Evolutionary conservation across 768 basidiomycete genomes (phyloP).

Genomic region (Rhodotorula diobovata): DNA sequence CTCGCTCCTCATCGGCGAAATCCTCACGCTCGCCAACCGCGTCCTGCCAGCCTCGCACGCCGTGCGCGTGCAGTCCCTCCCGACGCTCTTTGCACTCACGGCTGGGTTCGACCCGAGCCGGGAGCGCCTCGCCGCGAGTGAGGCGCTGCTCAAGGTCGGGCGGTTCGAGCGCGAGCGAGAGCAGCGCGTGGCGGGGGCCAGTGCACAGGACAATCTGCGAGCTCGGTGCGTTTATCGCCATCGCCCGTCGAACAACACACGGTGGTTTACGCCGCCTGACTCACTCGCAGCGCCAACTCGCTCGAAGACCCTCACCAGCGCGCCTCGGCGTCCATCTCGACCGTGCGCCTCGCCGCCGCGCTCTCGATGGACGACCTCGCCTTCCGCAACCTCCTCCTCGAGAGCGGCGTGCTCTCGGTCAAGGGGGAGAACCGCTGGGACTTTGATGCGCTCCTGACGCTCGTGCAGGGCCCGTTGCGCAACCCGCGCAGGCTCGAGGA

Average conservation of each 20-base stretch:
- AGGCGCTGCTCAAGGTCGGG: slow-evolving; percentile 80
- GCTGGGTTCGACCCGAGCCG: slow-evolving; percentile 67
- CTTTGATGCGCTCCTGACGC: slow-evolving; percentile 76
- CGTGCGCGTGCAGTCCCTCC: slow-evolving; percentile 68
- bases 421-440: slow-evolving; percentile 92
- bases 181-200: background rate
- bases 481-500: slow-evolving; percentile 92
- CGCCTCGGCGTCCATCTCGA: slow-evolving; percentile 60
- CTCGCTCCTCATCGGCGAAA: slow-evolving; percentile 81
- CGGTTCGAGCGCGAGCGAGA: slow-evolving; percentile 69
- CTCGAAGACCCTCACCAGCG: slow-evolving; percentile 73
- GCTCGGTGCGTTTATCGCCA: background rate
- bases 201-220: slow-evolving; percentile 52
- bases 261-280: too few species aligned
- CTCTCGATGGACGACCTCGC: slow-evolving; percentile 93
- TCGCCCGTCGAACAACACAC: too few species aligned
- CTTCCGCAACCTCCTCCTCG: slow-evolving; percentile 76
- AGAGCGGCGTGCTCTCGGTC: slow-evolving; percentile 69
- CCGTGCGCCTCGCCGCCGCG: slow-evolving; percentile 76
- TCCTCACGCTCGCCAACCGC: slow-evolving; percentile 79
- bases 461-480: slow-evolving; percentile 85
- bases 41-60: slow-evolving; percentile 77
- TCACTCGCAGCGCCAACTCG: slow-evolving; percentile 45
- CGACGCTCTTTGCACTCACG: slow-evolving; percentile 77
- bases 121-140: slow-evolving; percentile 74